These are phyloP conservation scores for Metschnikowia kofuensis DNA, from an alignment of 805 yeast genomes.

Conservation along the genomic window DNA sequence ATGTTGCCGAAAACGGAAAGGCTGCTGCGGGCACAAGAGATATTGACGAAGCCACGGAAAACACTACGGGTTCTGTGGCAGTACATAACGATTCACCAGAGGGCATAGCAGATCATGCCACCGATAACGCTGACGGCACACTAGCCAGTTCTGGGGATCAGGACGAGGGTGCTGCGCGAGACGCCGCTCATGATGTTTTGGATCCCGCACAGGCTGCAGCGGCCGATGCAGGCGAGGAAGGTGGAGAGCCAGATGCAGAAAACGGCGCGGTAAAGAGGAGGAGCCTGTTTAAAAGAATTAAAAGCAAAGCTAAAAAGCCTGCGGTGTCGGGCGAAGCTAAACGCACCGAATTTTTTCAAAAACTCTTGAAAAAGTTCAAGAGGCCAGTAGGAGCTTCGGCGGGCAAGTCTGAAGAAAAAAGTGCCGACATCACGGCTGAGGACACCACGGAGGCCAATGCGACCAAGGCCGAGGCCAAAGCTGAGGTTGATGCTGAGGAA, in stretches of 20 bases:
- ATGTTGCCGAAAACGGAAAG: conserved; percentile 7
- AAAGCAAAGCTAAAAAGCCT: conserved; percentile 20
- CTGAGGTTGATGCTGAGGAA: neutral
- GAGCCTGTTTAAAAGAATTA: conserved; percentile 7
- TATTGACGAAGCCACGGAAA: neutral
- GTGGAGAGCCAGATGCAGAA: conserved; percentile 5
- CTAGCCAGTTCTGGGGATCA: conserved; percentile 10
- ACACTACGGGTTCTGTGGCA: conserved; percentile 1
- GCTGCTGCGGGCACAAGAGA: neutral
- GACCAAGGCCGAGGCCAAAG: neutral
- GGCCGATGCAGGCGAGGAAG: conserved; percentile 3
- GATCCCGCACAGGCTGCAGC: conserved; percentile 5
- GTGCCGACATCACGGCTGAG: neutral
- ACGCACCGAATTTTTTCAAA: conserved; percentile 38
- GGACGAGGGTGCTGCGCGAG: conserved; percentile 8
- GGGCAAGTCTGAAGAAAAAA: neutral
- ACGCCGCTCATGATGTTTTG: conserved; percentile 3
- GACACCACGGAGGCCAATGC: neutral
- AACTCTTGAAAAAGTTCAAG: conserved; percentile 35
- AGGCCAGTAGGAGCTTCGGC: conserved; percentile 18
- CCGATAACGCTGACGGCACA: conserved; percentile 9
- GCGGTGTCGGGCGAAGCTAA: conserved; percentile 19
- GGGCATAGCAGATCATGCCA: conserved; percentile 1
- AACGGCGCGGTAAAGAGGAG: conserved; percentile 8
- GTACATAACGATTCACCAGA: neutral